phyloP scores from a whole-genome alignment of 306 rosid species.

The Lathyrus sativus region DNA sequence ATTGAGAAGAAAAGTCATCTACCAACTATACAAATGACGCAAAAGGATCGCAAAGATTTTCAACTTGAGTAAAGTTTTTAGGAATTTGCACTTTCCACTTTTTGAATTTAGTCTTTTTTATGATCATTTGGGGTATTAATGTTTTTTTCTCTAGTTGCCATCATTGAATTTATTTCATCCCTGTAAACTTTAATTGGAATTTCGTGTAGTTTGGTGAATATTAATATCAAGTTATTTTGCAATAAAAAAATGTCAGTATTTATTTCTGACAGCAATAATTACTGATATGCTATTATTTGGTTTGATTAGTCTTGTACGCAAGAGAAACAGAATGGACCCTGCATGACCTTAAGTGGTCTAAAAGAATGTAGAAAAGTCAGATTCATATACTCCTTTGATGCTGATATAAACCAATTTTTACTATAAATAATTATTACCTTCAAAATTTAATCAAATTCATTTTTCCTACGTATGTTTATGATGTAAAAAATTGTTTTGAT shows the following conservation, averaged over 20 bases:
- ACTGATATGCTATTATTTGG: neutral
- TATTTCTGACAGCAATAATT: conserved; percentile 17
- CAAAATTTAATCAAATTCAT: neutral
- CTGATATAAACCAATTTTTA: neutral
- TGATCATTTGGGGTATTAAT: neutral
- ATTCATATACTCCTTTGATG: neutral
- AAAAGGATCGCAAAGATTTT: conserved; percentile 12
- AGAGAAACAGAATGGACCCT: conserved; percentile 32
- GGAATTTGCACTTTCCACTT: neutral
- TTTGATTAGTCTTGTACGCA: conserved; percentile 11
- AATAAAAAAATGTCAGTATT: neutral
- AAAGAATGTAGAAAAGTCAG: conserved; percentile 1
- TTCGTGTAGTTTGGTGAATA: neutral
- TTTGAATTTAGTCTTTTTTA: conserved; percentile 8
- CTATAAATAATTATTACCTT: neutral
- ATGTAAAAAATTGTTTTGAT: no score
- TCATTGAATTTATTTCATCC: neutral
- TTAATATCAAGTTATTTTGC: neutral
- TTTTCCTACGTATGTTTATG: no score
- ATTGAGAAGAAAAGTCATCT: conserved; percentile 33
- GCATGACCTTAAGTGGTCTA: conserved; percentile 4
- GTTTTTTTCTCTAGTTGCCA: neutral
- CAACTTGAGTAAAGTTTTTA: neutral
- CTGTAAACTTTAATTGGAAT: conserved; percentile 6
- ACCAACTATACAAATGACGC: conserved; percentile 26